phyloP scores from a whole-genome alignment of 495 filamentous ascomycete species.

The Penicillium odoratum region DNA sequence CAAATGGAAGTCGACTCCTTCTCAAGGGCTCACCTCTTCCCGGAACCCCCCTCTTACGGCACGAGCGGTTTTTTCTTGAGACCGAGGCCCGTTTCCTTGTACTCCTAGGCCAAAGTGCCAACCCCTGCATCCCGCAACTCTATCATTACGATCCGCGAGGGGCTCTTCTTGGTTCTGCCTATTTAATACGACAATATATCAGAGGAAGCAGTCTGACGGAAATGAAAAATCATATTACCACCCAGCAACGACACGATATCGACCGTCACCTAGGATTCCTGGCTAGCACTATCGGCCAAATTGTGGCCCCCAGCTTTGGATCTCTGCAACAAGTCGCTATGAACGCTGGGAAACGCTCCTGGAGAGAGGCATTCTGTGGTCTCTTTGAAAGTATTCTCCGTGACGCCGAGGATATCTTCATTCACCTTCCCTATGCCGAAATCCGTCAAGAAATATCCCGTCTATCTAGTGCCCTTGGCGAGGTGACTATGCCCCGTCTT shows the following conservation, averaged over 20 bases:
- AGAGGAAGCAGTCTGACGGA: slow-evolving; percentile 46
- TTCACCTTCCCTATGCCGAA: slow-evolving; percentile 64
- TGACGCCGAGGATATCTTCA: slow-evolving; percentile 69
- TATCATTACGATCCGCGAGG: slow-evolving; percentile 51
- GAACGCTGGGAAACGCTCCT: slow-evolving; percentile 51
- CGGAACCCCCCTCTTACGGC: slow-evolving; percentile 54
- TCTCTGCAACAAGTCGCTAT: slow-evolving; percentile 47
- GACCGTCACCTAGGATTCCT: slow-evolving; percentile 43
- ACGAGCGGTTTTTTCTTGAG: slow-evolving; percentile 55
- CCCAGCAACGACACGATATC: slow-evolving; percentile 40
- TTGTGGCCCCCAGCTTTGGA: slow-evolving; percentile 50
- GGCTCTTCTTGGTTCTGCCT: slow-evolving; percentile 40
- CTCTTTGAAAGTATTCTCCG: slow-evolving; percentile 64
- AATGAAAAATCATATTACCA: slow-evolving; percentile 36
- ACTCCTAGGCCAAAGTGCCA: slow-evolving; percentile 44
- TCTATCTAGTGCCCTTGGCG: slow-evolving; percentile 52
- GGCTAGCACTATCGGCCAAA: slow-evolving; percentile 36
- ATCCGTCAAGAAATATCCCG: slow-evolving; percentile 55
- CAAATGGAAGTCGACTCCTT: slow-evolving; percentile 53
- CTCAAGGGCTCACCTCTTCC: slow-evolving; percentile 55
- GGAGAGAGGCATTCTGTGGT: slow-evolving; percentile 60
- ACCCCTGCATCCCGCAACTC: slow-evolving; percentile 50
- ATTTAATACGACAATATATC: slow-evolving; percentile 51
- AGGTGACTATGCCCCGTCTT: slow-evolving; percentile 55
- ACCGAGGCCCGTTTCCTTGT: slow-evolving; percentile 56